These are phyloP conservation scores for Fusarium xyrophilum DNA, from an alignment of 2,329 filamentous ascomycete genomes.

Conservation along the genomic window DNA sequence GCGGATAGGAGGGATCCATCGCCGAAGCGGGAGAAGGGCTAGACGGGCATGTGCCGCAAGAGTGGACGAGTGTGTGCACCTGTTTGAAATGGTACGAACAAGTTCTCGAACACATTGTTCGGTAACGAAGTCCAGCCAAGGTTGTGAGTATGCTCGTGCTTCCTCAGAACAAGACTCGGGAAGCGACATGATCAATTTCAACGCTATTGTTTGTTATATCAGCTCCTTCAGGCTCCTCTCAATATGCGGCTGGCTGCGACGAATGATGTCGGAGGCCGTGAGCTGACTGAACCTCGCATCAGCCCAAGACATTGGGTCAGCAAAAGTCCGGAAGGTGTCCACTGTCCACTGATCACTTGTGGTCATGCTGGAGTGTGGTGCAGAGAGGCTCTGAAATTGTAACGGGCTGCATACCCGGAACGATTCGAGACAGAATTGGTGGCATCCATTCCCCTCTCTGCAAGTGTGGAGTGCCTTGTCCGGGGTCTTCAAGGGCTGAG, in stretches of 20 bases:
- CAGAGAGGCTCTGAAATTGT: constrained; percentile 33
- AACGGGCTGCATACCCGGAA: constrained; percentile 27
- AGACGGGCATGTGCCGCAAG: constrained; percentile 16
- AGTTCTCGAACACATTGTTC: constrained; percentile 3
- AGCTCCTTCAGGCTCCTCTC: not conserved
- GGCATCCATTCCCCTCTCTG: constrained; percentile 21
- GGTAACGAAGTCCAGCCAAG: not conserved
- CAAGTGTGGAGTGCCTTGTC: constrained; percentile 25
- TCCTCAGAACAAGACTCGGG: not conserved
- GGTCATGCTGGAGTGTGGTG: constrained; percentile 20
- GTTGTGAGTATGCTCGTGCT: not conserved
- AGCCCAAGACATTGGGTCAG: constrained; percentile 28
- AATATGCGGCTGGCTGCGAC: constrained; percentile 17
- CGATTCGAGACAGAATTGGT: constrained; percentile 26
- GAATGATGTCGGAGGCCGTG: constrained; percentile 27
- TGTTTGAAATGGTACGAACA: constrained; percentile 7
- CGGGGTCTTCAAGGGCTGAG: constrained; percentile 19
- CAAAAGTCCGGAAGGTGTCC: constrained; percentile 6
- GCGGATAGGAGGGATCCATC: constrained; percentile 28
- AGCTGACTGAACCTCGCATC: constrained; percentile 25
- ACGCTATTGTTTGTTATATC: constrained; percentile 3
- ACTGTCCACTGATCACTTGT: constrained; percentile 7
- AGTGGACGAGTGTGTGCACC: constrained; percentile 11
- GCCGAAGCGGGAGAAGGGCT: constrained; percentile 20
- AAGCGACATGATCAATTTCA: not conserved